These are phyloP conservation scores for Ampelocalamus luodianensis DNA, from an alignment of 176 grass and related monocot genomes.

Conservation along the genomic window DNA sequence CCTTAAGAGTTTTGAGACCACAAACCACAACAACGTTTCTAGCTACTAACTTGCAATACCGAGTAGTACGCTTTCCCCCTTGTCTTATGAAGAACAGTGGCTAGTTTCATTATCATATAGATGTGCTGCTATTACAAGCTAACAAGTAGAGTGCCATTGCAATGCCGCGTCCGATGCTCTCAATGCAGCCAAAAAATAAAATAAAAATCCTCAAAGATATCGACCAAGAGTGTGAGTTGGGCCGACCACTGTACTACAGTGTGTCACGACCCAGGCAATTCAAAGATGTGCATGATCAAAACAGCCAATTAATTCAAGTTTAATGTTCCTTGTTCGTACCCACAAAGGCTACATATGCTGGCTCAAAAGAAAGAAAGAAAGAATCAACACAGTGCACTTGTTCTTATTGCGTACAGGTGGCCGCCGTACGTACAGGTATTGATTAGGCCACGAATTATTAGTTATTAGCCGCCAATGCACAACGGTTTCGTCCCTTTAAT, in stretches of 20 bases:
- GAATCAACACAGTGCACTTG: neutral
- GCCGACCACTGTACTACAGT: neutral
- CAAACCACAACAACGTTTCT: too few species aligned
- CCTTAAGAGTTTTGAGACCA: too few species aligned
- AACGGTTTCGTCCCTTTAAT: neutral
- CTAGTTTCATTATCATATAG: too few species aligned
- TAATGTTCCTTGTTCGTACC: neutral
- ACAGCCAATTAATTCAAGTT: neutral
- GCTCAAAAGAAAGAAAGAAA: slow-evolving; percentile 34
- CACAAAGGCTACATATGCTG: neutral
- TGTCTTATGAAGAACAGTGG: too few species aligned
- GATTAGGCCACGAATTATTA: neutral
- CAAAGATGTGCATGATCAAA: neutral
- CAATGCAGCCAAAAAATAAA: too few species aligned
- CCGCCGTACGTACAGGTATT: neutral
- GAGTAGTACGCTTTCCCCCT: too few species aligned
- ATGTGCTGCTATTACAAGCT: too few species aligned
- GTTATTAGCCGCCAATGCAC: neutral
- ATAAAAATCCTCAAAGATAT: neutral
- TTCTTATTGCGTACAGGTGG: neutral
- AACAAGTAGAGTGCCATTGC: too few species aligned
- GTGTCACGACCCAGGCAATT: neutral
- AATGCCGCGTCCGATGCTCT: neutral
- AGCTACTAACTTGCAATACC: too few species aligned
- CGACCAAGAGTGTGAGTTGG: neutral